A percentile compares a stretch with the other conserved stretches of the same genome.
These are phyloP conservation scores for Phytophthora rubi DNA, from an alignment of 352 stramenopile species.

Conservation along the genomic window DNA sequence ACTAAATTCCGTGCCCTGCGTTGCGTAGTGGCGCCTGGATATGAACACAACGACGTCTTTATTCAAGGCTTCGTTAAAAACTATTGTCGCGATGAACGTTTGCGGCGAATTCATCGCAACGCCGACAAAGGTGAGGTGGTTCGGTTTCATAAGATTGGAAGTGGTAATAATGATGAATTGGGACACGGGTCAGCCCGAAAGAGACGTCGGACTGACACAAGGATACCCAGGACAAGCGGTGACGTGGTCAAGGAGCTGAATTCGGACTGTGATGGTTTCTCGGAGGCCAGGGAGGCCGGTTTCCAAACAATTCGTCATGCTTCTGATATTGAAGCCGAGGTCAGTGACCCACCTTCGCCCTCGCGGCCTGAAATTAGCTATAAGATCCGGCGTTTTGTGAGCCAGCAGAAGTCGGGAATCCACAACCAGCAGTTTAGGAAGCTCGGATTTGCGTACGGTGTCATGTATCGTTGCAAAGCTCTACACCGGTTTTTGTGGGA, in stretches of 20 bases:
- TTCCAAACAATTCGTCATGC: constrained; percentile 18
- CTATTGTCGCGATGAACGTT: constrained; percentile 79
- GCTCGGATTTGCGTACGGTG: constrained; percentile 80
- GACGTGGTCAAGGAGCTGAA: constrained; percentile 5
- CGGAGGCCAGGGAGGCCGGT: neutral
- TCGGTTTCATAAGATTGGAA: constrained; percentile 49
- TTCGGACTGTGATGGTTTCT: constrained; percentile 7
- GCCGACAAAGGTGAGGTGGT: constrained; percentile 61
- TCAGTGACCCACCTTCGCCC: constrained; percentile 7
- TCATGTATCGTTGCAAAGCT: constrained; percentile 85
- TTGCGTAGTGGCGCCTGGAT: constrained; percentile 69
- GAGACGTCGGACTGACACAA: constrained; percentile 19
- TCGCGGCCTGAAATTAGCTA: constrained; percentile 63
- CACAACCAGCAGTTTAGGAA: constrained; percentile 77
- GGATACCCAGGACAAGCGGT: neutral
- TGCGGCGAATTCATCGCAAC: constrained; percentile 72
- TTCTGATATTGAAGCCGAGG: constrained; percentile 25
- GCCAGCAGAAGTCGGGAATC: constrained; percentile 55
- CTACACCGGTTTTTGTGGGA: constrained; percentile 80
- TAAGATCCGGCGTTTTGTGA: constrained; percentile 71
- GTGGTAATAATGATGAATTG: constrained; percentile 49
- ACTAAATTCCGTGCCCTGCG: constrained; percentile 80
- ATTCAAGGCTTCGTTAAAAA: constrained; percentile 80
- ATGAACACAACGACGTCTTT: constrained; percentile 72
- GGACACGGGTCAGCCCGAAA: constrained; percentile 29